Conservation (phyloP, 305 asterid species). For the Withania somnifera region DNA sequence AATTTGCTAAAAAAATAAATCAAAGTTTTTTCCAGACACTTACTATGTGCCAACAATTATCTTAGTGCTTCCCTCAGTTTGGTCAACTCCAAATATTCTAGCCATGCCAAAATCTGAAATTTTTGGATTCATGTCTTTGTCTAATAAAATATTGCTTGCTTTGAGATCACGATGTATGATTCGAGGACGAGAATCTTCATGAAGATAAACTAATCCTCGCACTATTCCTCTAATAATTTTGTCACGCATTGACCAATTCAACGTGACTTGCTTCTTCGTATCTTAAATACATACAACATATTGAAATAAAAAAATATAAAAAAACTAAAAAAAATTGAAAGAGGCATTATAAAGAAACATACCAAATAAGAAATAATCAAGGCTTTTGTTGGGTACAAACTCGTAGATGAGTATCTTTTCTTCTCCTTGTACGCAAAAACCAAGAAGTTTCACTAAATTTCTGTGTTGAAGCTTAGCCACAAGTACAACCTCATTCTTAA, state of each 20-base stretch:
- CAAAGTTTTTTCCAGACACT: not conserved
- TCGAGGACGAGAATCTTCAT: conserved; percentile 7
- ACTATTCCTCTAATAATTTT: conserved; percentile 5
- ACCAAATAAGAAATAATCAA: conserved; percentile 9
- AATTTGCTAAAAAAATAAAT: too few relatives aligned
- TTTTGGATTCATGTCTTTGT: conserved; percentile 3
- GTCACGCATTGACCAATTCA: conserved; percentile 1
- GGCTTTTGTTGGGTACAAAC: conserved; percentile 10
- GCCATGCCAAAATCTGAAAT: conserved; percentile 11
- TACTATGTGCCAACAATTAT: conserved; percentile 16
- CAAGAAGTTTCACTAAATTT: conserved; percentile 5
- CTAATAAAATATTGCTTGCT: conserved; percentile 6
- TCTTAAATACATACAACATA: not conserved
- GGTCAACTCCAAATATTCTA: not conserved
- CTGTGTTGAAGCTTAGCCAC: conserved; percentile 11
- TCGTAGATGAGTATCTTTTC: conserved; percentile 11
- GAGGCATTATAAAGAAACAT: not conserved
- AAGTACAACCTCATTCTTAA: conserved; percentile 6
- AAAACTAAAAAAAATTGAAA: not conserved
- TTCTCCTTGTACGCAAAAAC: conserved; percentile 6
- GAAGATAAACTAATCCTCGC: conserved; percentile 7
- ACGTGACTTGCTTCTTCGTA: not conserved
- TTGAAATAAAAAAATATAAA: not conserved
- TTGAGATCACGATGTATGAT: conserved; percentile 14
- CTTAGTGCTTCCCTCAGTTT: not conserved